Conservation (phyloP, 352 stramenopile species). For the Phytophthora cactorum region DNA sequence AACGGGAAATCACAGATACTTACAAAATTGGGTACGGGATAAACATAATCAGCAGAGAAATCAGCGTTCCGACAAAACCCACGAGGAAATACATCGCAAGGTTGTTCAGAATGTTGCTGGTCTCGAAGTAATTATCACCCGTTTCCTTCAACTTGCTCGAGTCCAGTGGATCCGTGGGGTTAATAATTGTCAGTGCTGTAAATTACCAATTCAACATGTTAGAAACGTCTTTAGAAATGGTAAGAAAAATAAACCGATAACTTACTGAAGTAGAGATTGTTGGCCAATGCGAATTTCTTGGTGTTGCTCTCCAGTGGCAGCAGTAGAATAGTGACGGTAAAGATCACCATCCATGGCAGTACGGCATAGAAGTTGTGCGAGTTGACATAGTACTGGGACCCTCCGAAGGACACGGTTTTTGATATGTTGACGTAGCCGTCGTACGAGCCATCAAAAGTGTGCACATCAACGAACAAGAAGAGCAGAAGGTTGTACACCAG, state of each 20-base stretch:
- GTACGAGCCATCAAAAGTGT: conserved; percentile 46
- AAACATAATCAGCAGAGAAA: conserved; percentile 79
- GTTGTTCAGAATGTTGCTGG: conserved; percentile 74
- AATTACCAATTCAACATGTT: conserved; percentile 1
- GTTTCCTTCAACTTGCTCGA: conserved; percentile 51
- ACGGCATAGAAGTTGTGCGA: conserved; percentile 75
- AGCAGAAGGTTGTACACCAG: conserved; percentile 83
- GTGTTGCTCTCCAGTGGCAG: conserved; percentile 80
- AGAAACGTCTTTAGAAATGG: not conserved
- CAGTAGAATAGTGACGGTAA: conserved; percentile 68
- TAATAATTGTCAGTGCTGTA: conserved; percentile 77
- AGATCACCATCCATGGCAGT: conserved; percentile 78
- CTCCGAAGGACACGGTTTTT: conserved; percentile 58
- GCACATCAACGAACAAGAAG: conserved; percentile 54
- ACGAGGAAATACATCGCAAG: conserved; percentile 81
- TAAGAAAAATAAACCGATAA: not conserved
- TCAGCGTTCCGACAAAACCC: conserved; percentile 68
- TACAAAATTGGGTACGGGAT: conserved; percentile 84
- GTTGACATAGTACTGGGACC: conserved; percentile 74
- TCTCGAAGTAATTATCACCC: conserved; percentile 57
- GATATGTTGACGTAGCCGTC: conserved; percentile 67
- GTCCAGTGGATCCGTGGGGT: conserved; percentile 63
- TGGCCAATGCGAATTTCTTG: conserved; percentile 86
- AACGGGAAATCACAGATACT: conserved; percentile 18
- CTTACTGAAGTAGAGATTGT: conserved; percentile 87